A percentile compares a stretch with the other conserved stretches of the same genome.
Conservation (phyloP, 148 eudicot genomes). For the Rhododendron simsii region DNA sequence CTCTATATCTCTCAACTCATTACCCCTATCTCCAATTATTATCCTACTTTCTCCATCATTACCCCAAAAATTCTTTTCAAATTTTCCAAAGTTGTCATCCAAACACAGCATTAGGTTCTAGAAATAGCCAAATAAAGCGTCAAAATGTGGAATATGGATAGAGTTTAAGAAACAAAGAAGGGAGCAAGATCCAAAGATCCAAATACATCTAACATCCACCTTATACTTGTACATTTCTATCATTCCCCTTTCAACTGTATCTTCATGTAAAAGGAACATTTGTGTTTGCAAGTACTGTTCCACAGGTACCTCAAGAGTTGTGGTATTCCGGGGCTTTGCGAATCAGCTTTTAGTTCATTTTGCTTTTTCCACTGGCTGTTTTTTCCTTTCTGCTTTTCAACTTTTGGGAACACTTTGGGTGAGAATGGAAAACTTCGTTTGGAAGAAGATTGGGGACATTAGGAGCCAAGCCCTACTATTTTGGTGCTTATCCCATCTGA, state of each 20-base stretch:
- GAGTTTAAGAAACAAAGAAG: not conserved
- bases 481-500: not conserved
- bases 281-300: not conserved
- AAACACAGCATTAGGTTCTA: not conserved
- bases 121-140: not conserved
- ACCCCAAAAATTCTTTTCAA: too few species aligned
- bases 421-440: not conserved
- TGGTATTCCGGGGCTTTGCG: not conserved
- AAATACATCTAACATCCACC: not conserved
- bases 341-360: not conserved
- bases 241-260: not conserved
- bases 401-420: not conserved
- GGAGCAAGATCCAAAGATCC: not conserved
- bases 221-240: not conserved
- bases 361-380: not conserved
- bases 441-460: not conserved
- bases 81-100: too few species aligned
- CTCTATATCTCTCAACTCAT: too few species aligned
- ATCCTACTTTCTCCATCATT: too few species aligned
- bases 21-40: too few species aligned
- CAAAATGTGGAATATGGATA: not conserved
- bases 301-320: not conserved
- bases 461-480: not conserved
- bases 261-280: not conserved
- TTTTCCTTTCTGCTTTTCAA: not conserved